Evolutionary conservation across 805 yeast species (phyloP).

Genomic region (Candida suzukii): DNA sequence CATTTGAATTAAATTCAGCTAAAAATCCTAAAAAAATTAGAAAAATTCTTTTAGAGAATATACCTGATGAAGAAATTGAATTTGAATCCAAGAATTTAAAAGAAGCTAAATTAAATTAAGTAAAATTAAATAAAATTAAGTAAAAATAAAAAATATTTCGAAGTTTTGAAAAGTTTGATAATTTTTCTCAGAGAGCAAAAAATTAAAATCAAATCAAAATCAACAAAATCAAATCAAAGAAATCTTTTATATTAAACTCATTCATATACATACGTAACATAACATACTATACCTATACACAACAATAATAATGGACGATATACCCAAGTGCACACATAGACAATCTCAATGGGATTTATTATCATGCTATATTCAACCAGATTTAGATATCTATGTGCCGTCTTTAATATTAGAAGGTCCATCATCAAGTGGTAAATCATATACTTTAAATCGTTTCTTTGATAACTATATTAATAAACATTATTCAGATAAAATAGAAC

Average conservation of each 20-base stretch:
- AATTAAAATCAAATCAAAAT: too few species aligned
- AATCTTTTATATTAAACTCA: too few species aligned
- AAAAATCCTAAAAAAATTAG: constrained; percentile 11
- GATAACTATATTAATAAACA: constrained; percentile 9
- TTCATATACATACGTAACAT: too few species aligned
- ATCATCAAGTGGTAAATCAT: constrained; percentile 42
- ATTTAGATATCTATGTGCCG: constrained; percentile 24
- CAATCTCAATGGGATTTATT: constrained; percentile 29
- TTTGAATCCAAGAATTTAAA: constrained; percentile 11
- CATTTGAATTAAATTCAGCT: constrained; percentile 28
- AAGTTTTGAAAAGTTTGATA: too few species aligned
- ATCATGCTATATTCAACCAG: constrained; percentile 26
- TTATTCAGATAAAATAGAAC: constrained; percentile 12
- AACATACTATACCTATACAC: too few species aligned
- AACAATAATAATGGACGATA: too few species aligned
- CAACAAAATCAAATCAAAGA: too few species aligned
- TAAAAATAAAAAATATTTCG: too few species aligned
- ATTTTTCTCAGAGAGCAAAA: too few species aligned
- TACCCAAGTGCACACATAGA: constrained; percentile 20
- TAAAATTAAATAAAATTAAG: too few species aligned
- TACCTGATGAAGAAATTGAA: constrained; percentile 24
- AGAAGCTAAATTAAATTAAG: background rate
- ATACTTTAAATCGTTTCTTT: constrained; percentile 27
- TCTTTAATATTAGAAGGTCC: constrained; percentile 41
- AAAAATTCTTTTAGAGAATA: constrained; percentile 20